Base-by-base conservation (phyloP, 768 basidiomycete genomes). In the Ramaria sp. region DNA sequence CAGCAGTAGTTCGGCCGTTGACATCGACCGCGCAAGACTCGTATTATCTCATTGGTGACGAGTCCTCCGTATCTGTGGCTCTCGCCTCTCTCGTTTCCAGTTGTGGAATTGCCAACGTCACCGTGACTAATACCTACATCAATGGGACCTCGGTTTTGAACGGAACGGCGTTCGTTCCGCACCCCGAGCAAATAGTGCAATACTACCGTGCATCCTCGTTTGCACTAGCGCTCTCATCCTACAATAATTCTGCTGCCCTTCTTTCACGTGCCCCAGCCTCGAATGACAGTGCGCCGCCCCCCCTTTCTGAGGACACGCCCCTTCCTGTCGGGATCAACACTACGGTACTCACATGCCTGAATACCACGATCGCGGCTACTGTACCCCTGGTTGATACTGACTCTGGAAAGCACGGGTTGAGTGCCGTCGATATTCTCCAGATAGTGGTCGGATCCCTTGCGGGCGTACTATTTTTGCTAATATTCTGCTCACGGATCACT, bases 181-280 rank as follows among this genome's bases (percentile, higher is more conserved):
- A 47, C n/a, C 45, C 60, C 1, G 58, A 59, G 30, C 53, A 61
- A 22, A 34, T 53, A 19, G 47, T 59, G 4, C 58, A 59, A 46
- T 59, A 59, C 27, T 56, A 46, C 45, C 59, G 59, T 41, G 59
- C 61, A 7, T 62, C 61, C 19, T 58, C 60, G 9, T 60, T 62
- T 38, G 55, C 47, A 2, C 59, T 62, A 13, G 51, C 59, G 22
- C 55, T 62, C 30, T 54, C 57, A 19, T 13, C 38, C 4, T 62
- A 62, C 51, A 61, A 59, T 52, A 61, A 61, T 49, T 54, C 58
- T 11, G 60, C 60, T n/a, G 53, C 58, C 2, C 43, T 59, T 6
- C 58, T 22, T 2, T 19, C 53, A 15, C 54, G 31, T 43, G 53
- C 53, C 41, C 58, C 58, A 1, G 13, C 53, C 12, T 55, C 52